Evolutionary conservation across 1,139 yeast genomes (phyloP), one percentile per base, ranked within the genome.

Genomic region (Suhomyces choctaworum): DNA sequence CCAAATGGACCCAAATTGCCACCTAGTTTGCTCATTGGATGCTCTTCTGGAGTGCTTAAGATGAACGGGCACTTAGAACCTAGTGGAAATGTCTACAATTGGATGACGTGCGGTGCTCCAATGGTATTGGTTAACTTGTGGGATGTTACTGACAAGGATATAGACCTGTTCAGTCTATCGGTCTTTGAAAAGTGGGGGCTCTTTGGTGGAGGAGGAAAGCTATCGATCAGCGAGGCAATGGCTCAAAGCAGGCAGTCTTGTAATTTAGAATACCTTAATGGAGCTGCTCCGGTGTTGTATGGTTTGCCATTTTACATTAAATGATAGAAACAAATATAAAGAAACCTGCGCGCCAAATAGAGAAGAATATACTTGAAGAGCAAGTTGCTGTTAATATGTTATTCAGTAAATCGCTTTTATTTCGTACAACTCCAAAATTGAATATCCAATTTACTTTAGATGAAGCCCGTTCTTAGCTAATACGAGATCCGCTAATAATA

Each of bases 71-170:
- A 70, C 8, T 68, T 84, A 39, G 88, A 81, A 44, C 82, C 95
- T 0, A 72, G 75, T 51, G 96, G 97, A 1, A 84, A 89, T 5
- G 74, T 87, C 0, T 73, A 77, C 47, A 80, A 84, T 36, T 89
- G 90, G 70, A 56, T 90, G 22, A 64, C 75, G 4, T 92, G 92
- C 21, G 95, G 95, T 0, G 77, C 88, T 30, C 94, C 95, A 0
- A 73, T 85, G 80, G 72, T 88, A 2, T 63, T 92, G 27, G 96
- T 88, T 0, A 89, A 88, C 52, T 62, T 92, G 45, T 92, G 98
- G 98, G 97, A 89, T 59, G 97, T 92, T 4, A 92, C 97, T 0
- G 98, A 92, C 58, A 89, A 86, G 50, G 98, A 92, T 56, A 87
- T 89, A 36, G 97, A 92, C 58, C 73, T 70, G 48, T 88, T 89